These are phyloP conservation scores for Streptanthus diversifolius DNA, from an alignment of 345 rosid species.

Conservation along the genomic window DNA sequence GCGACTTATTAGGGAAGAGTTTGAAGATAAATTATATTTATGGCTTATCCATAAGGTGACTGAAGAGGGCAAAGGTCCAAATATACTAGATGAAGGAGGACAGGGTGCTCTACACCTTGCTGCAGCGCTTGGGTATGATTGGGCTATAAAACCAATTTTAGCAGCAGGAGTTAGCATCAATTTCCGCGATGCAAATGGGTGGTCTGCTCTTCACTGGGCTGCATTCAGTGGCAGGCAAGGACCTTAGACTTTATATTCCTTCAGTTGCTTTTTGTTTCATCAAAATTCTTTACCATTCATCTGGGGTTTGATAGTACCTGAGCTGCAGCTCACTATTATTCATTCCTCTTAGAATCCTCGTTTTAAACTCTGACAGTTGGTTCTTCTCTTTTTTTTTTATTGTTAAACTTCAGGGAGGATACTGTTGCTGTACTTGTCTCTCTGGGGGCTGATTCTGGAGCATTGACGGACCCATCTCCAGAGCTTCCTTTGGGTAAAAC, in stretches of 20 bases:
- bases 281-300: neutral
- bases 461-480: slow-evolving; percentile 71
- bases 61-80: slow-evolving; percentile 79
- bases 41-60: slow-evolving; percentile 73
- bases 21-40: slow-evolving; percentile 61
- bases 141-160: slow-evolving; percentile 73
- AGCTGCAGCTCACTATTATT: slow-evolving; percentile 3
- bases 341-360: neutral
- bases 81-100: slow-evolving; percentile 61
- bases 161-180: slow-evolving; percentile 76
- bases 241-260: slow-evolving; percentile 21
- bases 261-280: neutral
- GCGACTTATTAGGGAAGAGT: slow-evolving; percentile 45
- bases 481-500: slow-evolving; percentile 73
- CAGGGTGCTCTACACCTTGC: slow-evolving; percentile 82
- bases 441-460: slow-evolving; percentile 69
- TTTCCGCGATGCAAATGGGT: slow-evolving; percentile 83
- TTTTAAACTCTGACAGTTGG: neutral
- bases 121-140: slow-evolving; percentile 84
- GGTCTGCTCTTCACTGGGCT: slow-evolving; percentile 99
- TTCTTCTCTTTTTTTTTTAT: slow-evolving; percentile 4
- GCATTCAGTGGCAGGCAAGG: slow-evolving; percentile 84
- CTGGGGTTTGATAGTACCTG: neutral
- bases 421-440: slow-evolving; percentile 70
- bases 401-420: slow-evolving; percentile 58